These are phyloP conservation scores for Calonectria leucothoes DNA, from an alignment of 2,329 filamentous ascomycete species.

Conservation along the genomic window DNA sequence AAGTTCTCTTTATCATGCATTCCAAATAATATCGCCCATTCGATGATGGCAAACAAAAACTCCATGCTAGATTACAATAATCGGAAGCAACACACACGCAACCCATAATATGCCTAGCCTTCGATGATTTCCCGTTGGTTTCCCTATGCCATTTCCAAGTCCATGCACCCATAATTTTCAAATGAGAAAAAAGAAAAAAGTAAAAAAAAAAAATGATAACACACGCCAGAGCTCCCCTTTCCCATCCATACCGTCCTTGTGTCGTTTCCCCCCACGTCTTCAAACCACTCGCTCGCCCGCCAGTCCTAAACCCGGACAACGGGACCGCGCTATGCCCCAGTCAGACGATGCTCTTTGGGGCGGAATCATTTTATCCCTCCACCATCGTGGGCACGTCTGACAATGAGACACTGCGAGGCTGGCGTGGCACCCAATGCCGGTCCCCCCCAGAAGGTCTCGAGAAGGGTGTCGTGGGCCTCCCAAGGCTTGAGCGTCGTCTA, in stretches of 20 bases:
- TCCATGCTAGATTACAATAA: constrained; percentile 31
- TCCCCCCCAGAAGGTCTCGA: constrained; percentile 5
- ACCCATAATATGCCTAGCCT: constrained; percentile 10
- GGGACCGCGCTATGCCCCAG: constrained; percentile 15
- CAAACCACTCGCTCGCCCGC: neutral
- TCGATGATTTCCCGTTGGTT: constrained; percentile 35
- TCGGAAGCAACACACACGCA: constrained; percentile 6
- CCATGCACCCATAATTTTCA: constrained; percentile 30
- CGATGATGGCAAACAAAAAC: constrained; percentile 22
- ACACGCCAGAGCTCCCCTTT: constrained; percentile 27
- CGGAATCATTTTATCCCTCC: constrained; percentile 26
- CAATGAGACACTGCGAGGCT: constrained; percentile 17
- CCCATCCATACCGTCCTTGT: constrained; percentile 23
- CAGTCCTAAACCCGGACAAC: constrained; percentile 16
- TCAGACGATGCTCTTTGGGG: constrained; percentile 8
- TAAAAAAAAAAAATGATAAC: constrained; percentile 10
- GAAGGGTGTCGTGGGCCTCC: constrained; percentile 20
- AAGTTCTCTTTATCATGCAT: constrained; percentile 15
- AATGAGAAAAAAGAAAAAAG: constrained; percentile 13
- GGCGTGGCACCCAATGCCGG: constrained; percentile 35
- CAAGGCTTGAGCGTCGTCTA: constrained; percentile 18
- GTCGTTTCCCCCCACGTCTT: constrained; percentile 15
- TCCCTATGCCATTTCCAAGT: constrained; percentile 34
- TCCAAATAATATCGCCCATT: constrained; percentile 22
- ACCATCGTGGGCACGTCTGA: constrained; percentile 17